Evolutionary conservation across 2,329 filamentous ascomycete genomes (phyloP).

Genomic region (Trichophaea hybrida): DNA sequence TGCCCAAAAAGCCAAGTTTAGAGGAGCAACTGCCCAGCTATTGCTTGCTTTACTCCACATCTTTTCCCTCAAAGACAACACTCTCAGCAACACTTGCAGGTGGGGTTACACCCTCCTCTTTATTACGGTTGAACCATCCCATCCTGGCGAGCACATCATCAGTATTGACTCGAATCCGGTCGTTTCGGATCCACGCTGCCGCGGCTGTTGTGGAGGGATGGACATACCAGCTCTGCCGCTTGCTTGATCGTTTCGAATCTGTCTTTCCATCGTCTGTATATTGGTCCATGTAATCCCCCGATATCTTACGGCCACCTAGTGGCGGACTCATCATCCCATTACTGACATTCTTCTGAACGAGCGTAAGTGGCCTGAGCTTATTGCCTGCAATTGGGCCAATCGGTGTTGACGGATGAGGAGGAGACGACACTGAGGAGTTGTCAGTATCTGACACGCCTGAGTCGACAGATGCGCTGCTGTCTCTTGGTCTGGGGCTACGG

Average conservation of each 20-base stretch:
- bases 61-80: constrained; percentile 23
- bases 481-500: constrained; percentile 14
- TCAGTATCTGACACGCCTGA: constrained; percentile 20
- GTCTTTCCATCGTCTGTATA: constrained; percentile 15
- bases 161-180: constrained; percentile 1
- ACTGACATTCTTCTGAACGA: constrained; percentile 63
- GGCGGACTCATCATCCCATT: constrained; percentile 15
- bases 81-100: constrained; percentile 19
- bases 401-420: constrained; percentile 19
- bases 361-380: constrained; percentile 68
- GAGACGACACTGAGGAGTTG: constrained; percentile 36
- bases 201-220: background rate
- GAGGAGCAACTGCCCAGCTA: too few species aligned
- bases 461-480: constrained; percentile 19
- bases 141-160: constrained; percentile 21
- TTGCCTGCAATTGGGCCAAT: constrained; percentile 40
- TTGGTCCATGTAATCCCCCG: constrained; percentile 21
- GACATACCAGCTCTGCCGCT: constrained; percentile 27
- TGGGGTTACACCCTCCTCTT: constrained; percentile 16
- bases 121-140: constrained; percentile 24
- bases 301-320: constrained; percentile 20
- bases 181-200: background rate
- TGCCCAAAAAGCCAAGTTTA: too few species aligned
- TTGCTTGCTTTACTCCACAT: constrained; percentile 17
- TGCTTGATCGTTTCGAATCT: constrained; percentile 14